Percentiles rank a stretch among this genome's conserved stretches.
These are phyloP conservation scores for Gnomoniopsis smithogilvyi DNA, from an alignment of 2,329 filamentous ascomycete genomes.

Conservation along the genomic window DNA sequence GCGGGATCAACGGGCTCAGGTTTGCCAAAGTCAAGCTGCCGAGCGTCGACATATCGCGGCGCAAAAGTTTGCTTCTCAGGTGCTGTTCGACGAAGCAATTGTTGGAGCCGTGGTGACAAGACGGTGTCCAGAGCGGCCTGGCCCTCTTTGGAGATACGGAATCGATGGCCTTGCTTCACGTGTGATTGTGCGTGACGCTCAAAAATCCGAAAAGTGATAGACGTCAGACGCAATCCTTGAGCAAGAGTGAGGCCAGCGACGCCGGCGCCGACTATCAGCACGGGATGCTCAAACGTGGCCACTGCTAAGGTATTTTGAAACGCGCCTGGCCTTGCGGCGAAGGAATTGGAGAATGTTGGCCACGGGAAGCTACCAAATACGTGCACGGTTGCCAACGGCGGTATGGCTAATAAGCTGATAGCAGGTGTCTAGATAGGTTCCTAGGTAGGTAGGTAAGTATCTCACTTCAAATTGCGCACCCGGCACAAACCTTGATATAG, in stretches of 20 bases:
- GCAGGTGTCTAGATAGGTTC: no score
- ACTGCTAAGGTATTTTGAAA: not conserved
- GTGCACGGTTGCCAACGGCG: no score
- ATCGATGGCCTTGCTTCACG: constrained; percentile 27
- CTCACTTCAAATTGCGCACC: no score
- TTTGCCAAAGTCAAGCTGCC: constrained; percentile 22
- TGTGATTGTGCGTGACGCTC: constrained; percentile 24
- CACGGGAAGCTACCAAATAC: no score
- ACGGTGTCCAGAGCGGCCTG: constrained; percentile 23
- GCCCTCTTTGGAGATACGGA: constrained; percentile 26
- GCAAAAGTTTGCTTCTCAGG: constrained; percentile 20
- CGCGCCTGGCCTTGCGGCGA: no score
- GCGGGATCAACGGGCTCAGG: constrained; percentile 17
- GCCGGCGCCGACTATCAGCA: constrained; percentile 40
- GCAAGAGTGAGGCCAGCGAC: constrained; percentile 39
- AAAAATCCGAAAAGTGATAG: constrained; percentile 28
- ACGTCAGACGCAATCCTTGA: constrained; percentile 27
- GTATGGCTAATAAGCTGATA: no score
- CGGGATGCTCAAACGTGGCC: constrained; percentile 16
- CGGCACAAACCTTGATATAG: no score
- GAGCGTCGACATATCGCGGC: constrained; percentile 27
- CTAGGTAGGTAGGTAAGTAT: no score
- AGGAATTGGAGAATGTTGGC: no score
- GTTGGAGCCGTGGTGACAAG: constrained; percentile 23
- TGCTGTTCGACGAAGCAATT: constrained; percentile 22